Base-by-base conservation (phyloP, 2,329 filamentous ascomycete genomes). In the Colletotrichum truncatum region DNA sequence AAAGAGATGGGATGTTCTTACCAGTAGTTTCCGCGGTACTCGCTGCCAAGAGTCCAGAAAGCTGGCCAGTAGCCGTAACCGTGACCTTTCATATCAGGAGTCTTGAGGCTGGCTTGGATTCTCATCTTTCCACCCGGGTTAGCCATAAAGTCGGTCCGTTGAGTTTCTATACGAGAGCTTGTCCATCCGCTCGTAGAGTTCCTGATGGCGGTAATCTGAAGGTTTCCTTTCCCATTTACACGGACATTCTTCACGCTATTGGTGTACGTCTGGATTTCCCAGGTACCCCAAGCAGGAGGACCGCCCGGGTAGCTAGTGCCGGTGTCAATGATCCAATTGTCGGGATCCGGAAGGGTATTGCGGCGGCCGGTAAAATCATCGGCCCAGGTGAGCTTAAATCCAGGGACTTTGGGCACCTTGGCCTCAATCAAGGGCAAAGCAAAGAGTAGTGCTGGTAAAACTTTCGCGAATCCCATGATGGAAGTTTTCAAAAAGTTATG, bases 251-350 rank as follows among this genome's bases (percentile, higher is more conserved):
- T 59, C 6, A 67, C 21, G 23, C 72, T 72, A 45, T 69, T 68
- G 21, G 81, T 84, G 73, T 85, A 85, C 1, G 74, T 77, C 69
- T 85, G 74, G 9, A 80, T 73, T 69, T 85, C 83, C 58, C 78
- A 76, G 4, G 83, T 86, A 38, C 83, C 83, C 82, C 83, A 85
- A 57, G 79, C 73, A 4, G 71, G 59, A 0, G 81, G 72, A 0
- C 82, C 82, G 25, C 79, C 79, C 1, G 80, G 74, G 62, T 85
- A 85, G 14, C 69, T 67, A 1, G 80, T 84, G 49, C 83, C 82
- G 14, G 73, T 71, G 68, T 81, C 76, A 54, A 79, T 66, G 32
- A 75, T 73, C 82, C 82, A 85, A 68, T 80, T 82, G 21, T 72
- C 70, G 23, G 72, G 43, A 36, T 76, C 76, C 3, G 79, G 77